phyloP scores from a whole-genome alignment of 176 grass and related monocot species.

The Eragrostis nindensis region DNA sequence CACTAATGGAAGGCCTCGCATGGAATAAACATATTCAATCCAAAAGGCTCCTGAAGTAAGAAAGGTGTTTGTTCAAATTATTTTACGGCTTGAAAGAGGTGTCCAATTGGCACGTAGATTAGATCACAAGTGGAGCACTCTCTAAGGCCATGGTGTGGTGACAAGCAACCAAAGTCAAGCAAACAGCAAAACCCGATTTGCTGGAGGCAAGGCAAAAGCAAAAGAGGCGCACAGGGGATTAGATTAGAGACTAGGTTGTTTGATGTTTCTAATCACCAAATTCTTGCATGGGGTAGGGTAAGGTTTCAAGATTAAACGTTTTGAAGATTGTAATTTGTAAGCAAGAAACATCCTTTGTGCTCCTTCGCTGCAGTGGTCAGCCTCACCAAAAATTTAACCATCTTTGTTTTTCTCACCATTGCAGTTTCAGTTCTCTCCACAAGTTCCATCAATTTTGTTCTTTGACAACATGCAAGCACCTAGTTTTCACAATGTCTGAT shows the following conservation, averaged over 20 bases:
- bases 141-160: neutral
- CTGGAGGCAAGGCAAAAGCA: neutral
- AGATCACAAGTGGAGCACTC: neutral
- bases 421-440: neutral
- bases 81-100: neutral
- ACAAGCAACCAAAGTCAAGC: neutral
- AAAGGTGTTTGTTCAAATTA: neutral
- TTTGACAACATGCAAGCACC: constrained; percentile 4
- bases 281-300: neutral
- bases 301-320: neutral
- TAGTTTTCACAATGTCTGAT: constrained; percentile 5
- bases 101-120: no score
- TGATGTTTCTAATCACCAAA: neutral
- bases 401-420: neutral
- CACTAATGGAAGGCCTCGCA: constrained; percentile 1
- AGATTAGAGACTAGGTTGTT: constrained; percentile 1
- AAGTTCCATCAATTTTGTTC: neutral
- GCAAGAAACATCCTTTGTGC: neutral
- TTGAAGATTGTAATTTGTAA: neutral
- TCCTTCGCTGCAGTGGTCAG: neutral
- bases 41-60: neutral
- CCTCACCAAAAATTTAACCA: no score
- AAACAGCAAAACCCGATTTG: neutral
- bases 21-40: constrained; percentile 5
- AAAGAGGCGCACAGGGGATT: neutral